These are phyloP conservation scores for Plectranthus barbatus DNA, from an alignment of 257 asterid genomes.

Conservation along the genomic window DNA sequence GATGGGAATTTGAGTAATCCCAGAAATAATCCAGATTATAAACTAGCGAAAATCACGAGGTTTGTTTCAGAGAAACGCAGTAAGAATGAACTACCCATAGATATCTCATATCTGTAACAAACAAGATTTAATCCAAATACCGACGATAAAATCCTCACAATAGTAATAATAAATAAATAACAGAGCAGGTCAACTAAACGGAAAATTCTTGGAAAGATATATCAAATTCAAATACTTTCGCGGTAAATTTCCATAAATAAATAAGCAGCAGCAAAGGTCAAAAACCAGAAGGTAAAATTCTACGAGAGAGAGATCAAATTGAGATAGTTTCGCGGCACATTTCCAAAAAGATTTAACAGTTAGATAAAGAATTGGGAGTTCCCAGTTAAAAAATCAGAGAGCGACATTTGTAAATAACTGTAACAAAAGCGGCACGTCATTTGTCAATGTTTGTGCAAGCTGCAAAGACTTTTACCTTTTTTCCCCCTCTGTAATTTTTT, in stretches of 20 bases:
- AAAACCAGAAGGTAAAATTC: background rate
- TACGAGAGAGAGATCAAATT: background rate
- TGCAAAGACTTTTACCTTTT: too few species aligned
- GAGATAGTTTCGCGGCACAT: slow-evolving; percentile 17
- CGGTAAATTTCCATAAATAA: slow-evolving; percentile 11
- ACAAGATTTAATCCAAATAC: too few species aligned
- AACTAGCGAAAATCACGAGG: background rate
- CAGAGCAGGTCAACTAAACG: slow-evolving; percentile 9
- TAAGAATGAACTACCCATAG: background rate
- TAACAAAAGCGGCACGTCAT: background rate
- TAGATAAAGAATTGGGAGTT: background rate
- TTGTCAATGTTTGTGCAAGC: too few species aligned
- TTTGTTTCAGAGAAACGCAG: background rate
- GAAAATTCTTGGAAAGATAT: background rate
- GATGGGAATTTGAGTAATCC: background rate
- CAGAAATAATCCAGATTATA: background rate
- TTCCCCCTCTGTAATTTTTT: too few species aligned
- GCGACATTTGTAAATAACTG: background rate
- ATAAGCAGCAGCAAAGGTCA: background rate
- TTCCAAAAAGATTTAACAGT: background rate
- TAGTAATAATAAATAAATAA: background rate
- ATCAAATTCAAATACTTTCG: slow-evolving; percentile 1
- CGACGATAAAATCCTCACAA: background rate
- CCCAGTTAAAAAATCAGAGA: background rate
- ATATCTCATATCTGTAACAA: background rate